These are phyloP conservation scores for Carpinus fangiana DNA, from an alignment of 306 rosid species.

Conservation along the genomic window DNA sequence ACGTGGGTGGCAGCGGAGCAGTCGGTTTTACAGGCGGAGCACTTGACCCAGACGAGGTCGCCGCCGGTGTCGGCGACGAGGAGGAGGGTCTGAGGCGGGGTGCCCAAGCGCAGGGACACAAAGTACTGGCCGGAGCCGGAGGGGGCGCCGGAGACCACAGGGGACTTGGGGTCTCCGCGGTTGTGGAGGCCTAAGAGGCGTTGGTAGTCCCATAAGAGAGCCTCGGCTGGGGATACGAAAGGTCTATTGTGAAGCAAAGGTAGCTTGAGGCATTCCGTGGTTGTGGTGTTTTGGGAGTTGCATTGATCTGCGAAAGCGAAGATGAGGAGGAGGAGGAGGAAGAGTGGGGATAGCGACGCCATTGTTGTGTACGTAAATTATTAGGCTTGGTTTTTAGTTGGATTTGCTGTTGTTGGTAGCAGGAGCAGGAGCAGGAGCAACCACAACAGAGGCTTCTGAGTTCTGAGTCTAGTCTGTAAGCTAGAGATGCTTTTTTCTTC, in stretches of 20 bases:
- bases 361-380: conserved; percentile 19
- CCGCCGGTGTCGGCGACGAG: conserved; percentile 78
- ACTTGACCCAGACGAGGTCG: conserved; percentile 76
- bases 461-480: too few species aligned
- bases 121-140: conserved; percentile 81
- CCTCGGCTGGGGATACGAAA: conserved; percentile 38
- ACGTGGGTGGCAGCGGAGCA: conserved; percentile 33
- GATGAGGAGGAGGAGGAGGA: conserved; percentile 14
- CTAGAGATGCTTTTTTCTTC: too few species aligned
- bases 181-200: conserved; percentile 49
- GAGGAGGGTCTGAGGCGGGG: conserved; percentile 68
- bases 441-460: too few species aligned
- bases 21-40: conserved; percentile 56
- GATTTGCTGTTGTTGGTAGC: neutral
- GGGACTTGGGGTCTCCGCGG: conserved; percentile 30
- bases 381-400: too few species aligned
- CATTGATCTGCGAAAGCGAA: conserved; percentile 7
- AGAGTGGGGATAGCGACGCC: conserved; percentile 23
- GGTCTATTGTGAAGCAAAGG: conserved; percentile 48
- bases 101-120: conserved; percentile 56
- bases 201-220: conserved; percentile 51
- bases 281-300: conserved; percentile 18
- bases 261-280: conserved; percentile 38
- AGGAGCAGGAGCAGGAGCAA: too few species aligned
- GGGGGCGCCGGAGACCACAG: conserved; percentile 65